These are phyloP conservation scores for Nakazawaea populi DNA, from an alignment of 805 yeast species.

Conservation along the genomic window DNA sequence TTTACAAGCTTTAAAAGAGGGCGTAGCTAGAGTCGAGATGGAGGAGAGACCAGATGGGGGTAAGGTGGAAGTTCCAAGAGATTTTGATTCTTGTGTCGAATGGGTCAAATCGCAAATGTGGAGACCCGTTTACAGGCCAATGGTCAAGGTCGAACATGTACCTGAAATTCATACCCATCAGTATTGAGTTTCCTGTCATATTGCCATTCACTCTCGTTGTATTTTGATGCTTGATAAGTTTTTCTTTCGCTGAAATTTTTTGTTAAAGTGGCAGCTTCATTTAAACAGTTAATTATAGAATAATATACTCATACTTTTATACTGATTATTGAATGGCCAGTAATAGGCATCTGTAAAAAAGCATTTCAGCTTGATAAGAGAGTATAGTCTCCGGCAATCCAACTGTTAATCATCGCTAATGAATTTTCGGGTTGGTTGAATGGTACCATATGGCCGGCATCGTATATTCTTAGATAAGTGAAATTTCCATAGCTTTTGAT, in stretches of 20 bases:
- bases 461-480: conserved; percentile 78
- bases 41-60: conserved; percentile 60
- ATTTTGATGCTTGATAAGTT: neutral
- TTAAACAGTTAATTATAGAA: neutral
- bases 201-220: no score
- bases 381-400: conserved; percentile 62
- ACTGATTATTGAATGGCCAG: no score
- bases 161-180: conserved; percentile 68
- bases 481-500: conserved; percentile 49
- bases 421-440: conserved; percentile 78
- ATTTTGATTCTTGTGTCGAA: conserved; percentile 67
- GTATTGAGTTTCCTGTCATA: conserved; percentile 11
- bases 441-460: conserved; percentile 97
- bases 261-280: no score
- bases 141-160: conserved; percentile 71
- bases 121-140: conserved; percentile 87
- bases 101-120: conserved; percentile 97
- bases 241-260: neutral
- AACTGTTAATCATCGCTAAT: conserved; percentile 76
- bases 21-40: conserved; percentile 70
- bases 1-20: conserved; percentile 81
- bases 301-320: neutral
- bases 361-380: neutral
- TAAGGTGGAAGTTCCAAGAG: conserved; percentile 73
- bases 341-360: neutral